Evolutionary conservation across 164 flowering plant genomes (phyloP).

Genomic region (Vitis amurensis): DNA sequence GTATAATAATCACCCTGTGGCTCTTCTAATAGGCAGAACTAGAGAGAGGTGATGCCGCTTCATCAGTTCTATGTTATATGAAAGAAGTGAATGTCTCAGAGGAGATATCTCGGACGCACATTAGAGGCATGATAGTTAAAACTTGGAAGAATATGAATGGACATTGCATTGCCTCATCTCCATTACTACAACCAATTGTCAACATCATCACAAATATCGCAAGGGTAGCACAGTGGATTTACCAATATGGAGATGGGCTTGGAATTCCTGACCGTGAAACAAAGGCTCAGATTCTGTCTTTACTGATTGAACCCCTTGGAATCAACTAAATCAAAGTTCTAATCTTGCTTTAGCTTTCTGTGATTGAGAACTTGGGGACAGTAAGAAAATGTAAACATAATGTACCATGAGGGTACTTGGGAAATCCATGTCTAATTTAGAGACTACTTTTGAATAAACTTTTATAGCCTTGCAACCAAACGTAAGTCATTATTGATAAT

Average conservation of each 20-base stretch:
- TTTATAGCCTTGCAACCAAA: no score
- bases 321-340: background rate
- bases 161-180: background rate
- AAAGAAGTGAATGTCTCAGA: constrained; percentile 31
- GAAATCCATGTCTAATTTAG: no score
- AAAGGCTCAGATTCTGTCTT: constrained; percentile 15
- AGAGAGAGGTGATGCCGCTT: constrained; percentile 47
- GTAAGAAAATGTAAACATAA: background rate
- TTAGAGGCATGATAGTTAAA: constrained; percentile 16
- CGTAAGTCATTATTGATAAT: no score
- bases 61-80: constrained; percentile 39
- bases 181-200: constrained; percentile 10
- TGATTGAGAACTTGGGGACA: background rate
- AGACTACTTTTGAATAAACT: no score
- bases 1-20: no score
- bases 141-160: constrained; percentile 38
- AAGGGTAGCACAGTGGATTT: constrained; percentile 30
- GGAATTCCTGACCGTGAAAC: constrained; percentile 31
- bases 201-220: constrained; percentile 18
- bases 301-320: constrained; percentile 29
- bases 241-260: constrained; percentile 39
- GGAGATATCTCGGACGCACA: constrained; percentile 22
- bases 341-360: no score
- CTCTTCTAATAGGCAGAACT: background rate
- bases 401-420: no score